phyloP scores from a whole-genome alignment of 2,329 filamentous ascomycete genomes.

The Phialophora expanda region DNA sequence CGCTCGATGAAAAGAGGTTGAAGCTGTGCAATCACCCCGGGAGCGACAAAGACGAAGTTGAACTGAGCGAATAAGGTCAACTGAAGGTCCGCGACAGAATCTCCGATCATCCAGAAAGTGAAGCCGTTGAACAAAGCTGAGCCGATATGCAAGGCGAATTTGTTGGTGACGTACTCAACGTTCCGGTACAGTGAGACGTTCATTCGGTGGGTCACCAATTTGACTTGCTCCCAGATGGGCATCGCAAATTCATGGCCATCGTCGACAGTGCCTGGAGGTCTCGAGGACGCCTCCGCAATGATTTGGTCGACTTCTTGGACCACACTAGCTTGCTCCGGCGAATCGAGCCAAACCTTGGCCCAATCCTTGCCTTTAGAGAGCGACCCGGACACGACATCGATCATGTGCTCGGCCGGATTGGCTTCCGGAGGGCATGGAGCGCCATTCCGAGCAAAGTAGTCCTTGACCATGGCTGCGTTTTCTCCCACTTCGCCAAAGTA shows the following conservation, averaged over 20 bases:
- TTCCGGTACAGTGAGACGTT: conserved; percentile 71
- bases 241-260: conserved; percentile 68
- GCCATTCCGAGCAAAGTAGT: conserved; percentile 70
- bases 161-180: conserved; percentile 69
- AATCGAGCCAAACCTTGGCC: conserved; percentile 73
- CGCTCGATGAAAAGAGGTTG: conserved; percentile 73
- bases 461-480: conserved; percentile 65
- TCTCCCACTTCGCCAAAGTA: conserved; percentile 74
- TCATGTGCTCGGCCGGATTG: conserved; percentile 32
- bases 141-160: conserved; percentile 61
- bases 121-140: conserved; percentile 57
- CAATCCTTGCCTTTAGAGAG: conserved; percentile 64
- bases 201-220: conserved; percentile 68
- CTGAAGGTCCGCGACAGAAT: conserved; percentile 69
- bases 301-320: conserved; percentile 68
- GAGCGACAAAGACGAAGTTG: conserved; percentile 62
- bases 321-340: conserved; percentile 62
- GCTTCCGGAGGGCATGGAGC: conserved; percentile 55
- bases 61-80: conserved; percentile 74
- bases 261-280: conserved; percentile 52
- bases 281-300: conserved; percentile 53
- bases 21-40: conserved; percentile 54
- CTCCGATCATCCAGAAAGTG: conserved; percentile 71
- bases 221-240: conserved; percentile 65
- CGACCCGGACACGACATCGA: conserved; percentile 52